Evolutionary conservation across 2,329 filamentous ascomycete species (phyloP).

Genomic region (Myriosclerotinia duriaeana): DNA sequence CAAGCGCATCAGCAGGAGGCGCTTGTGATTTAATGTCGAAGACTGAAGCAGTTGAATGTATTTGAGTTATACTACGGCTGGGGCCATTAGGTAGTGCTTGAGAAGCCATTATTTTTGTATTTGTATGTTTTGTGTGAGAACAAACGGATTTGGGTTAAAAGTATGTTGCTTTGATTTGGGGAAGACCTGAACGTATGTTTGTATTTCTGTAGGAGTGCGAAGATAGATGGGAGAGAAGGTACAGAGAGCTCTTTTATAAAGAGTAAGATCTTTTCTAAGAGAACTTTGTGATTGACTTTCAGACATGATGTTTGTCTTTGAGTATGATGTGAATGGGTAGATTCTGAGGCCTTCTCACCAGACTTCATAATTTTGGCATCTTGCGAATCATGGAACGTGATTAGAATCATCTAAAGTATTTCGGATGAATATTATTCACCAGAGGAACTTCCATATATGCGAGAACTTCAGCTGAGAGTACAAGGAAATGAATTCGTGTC

Average conservation of each 20-base stretch:
- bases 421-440: not conserved
- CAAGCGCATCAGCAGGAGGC: not conserved
- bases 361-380: not conserved
- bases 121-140: too few species aligned
- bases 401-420: not conserved
- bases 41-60: not conserved
- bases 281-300: not conserved
- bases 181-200: not conserved
- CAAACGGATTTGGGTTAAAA: too few species aligned
- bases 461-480: not conserved
- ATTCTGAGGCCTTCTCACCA: not conserved
- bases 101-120: not conserved
- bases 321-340: not conserved
- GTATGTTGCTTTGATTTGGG: not conserved
- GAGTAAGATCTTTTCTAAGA: fast-evolving
- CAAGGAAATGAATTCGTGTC: not conserved
- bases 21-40: not conserved
- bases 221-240: not conserved
- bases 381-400: not conserved
- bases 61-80: conserved; percentile 3
- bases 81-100: conserved; percentile 3
- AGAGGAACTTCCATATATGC: not conserved
- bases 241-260: not conserved
- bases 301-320: not conserved
- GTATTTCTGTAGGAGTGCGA: not conserved